Conservation (phyloP, 139 green algal species). For the Eudorina sp. region DNA sequence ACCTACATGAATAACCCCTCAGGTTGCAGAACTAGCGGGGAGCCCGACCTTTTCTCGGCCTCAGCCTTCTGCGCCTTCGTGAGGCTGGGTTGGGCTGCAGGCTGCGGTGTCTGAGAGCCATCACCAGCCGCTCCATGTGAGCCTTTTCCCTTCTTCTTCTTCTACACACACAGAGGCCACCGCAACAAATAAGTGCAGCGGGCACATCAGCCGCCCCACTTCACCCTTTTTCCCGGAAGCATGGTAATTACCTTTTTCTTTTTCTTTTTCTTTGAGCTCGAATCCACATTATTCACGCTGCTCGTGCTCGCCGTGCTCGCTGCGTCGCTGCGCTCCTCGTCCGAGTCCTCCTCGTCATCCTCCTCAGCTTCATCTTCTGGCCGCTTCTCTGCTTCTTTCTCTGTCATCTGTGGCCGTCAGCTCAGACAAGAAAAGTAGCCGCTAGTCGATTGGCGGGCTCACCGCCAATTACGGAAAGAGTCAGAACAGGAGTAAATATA, state of each 20-base stretch:
- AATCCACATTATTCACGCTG: neutral
- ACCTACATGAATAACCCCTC: neutral
- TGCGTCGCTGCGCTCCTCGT: slow-evolving; percentile 27
- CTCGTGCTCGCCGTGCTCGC: neutral
- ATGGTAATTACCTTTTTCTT: slow-evolving; percentile 49
- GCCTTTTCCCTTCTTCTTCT: slow-evolving; percentile 57
- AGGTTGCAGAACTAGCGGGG: neutral
- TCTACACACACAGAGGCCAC: slow-evolving; percentile 30
- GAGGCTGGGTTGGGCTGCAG: neutral
- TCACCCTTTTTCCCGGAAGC: too few species aligned
- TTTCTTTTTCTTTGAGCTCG: slow-evolving; percentile 40
- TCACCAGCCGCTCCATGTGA: neutral
- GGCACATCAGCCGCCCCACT: neutral
- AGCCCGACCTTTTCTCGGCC: slow-evolving; percentile 40
- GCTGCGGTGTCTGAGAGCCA: neutral
- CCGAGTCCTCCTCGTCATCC: slow-evolving; percentile 22
- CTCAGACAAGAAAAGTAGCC: neutral
- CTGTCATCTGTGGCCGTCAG: neutral
- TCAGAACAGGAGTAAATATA: too few species aligned
- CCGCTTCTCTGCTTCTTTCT: slow-evolving; percentile 8
- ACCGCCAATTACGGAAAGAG: too few species aligned
- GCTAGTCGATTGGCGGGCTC: neutral
- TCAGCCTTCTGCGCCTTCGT: slow-evolving; percentile 52
- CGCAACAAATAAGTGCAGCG: neutral
- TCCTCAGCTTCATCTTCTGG: slow-evolving; percentile 21